Percentiles rank a stretch among this genome's conserved stretches.
These are phyloP conservation scores for Atalantia buxifolia DNA, from an alignment of 345 rosid species.

Conservation along the genomic window DNA sequence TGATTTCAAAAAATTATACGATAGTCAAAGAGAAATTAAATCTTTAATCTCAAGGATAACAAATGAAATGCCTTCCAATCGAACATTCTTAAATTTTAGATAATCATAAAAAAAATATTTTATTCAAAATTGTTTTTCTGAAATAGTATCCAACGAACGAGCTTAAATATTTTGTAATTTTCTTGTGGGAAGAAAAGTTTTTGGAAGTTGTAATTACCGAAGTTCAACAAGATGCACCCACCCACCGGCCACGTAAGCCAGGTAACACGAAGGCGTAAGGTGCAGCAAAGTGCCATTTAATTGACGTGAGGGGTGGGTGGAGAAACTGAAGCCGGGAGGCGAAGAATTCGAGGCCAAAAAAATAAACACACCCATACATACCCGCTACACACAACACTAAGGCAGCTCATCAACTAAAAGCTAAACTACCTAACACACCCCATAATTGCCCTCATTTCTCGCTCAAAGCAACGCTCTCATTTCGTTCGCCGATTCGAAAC, in stretches of 20 bases:
- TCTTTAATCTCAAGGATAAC: too few species aligned
- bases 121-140: too few species aligned
- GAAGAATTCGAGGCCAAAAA: constrained; percentile 32
- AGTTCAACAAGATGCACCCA: neutral
- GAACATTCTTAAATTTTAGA: too few species aligned
- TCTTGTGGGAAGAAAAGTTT: too few species aligned
- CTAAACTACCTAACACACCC: neutral
- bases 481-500: neutral
- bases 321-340: constrained; percentile 32
- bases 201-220: too few species aligned
- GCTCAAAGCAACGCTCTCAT: neutral
- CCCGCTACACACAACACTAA: neutral
- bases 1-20: too few species aligned
- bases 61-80: too few species aligned
- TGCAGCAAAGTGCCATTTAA: neutral
- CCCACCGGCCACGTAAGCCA: neutral
- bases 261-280: constrained; percentile 7
- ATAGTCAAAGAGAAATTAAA: too few species aligned
- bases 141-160: too few species aligned
- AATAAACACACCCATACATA: neutral
- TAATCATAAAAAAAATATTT: too few species aligned
- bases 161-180: too few species aligned
- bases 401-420: neutral
- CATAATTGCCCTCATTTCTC: neutral
- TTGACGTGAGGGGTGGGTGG: neutral